Evolutionary conservation across 1,139 yeast species (phyloP), one percentile per base, ranked within the genome.

Genomic region (Zhuliangozyma parablackwelliae): DNA sequence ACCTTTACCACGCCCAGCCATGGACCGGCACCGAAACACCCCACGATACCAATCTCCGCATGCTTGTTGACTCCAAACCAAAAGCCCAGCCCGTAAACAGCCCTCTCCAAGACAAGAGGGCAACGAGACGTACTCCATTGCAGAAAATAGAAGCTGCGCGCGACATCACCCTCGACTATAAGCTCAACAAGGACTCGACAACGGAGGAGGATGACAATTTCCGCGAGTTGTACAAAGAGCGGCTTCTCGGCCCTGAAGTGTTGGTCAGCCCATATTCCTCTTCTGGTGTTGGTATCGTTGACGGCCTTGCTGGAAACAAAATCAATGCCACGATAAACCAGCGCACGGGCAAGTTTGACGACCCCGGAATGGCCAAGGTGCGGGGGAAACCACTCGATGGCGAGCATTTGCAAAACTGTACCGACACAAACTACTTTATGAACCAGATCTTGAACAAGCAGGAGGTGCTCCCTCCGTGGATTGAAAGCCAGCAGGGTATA

Each of bases 391-490:
- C 83, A 2, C 51, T 82, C 21, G 68, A 69, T 29, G 53, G 55
- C 28, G 75, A 71, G 13, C 86, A 85, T 51, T 61, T 88, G 54
- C 82, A 80, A 44, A 80, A 85, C 48, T 53, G 70, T 29, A 58
- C 65, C 7, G 72, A 69, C 43, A 50, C 70, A 5, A 63, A 60
- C 41, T 70, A 65, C 45, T 70, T 70, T 43, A 57, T 70, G 58
- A 69, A 67, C 47, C 69, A 68, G 44, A 81, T 88, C 34, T 62
- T 88, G 41, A 80, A 77, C 46, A 75, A 77, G 32, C 96, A 88
- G 56, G 89, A 86, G 33, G 80, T 85, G 0, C 65, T 81, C 9
- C 96, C 96, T 0, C 94, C 95, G 0, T 88, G 96, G 96, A 81
- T 88, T 26, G 95, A 87, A 49, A 79, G 75, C 37, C 96, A 88